Percentiles rank a stretch among this genome's conserved stretches.
Evolutionary conservation across 768 basidiomycete species (phyloP).

Genomic region (Termitomyces sp.): DNA sequence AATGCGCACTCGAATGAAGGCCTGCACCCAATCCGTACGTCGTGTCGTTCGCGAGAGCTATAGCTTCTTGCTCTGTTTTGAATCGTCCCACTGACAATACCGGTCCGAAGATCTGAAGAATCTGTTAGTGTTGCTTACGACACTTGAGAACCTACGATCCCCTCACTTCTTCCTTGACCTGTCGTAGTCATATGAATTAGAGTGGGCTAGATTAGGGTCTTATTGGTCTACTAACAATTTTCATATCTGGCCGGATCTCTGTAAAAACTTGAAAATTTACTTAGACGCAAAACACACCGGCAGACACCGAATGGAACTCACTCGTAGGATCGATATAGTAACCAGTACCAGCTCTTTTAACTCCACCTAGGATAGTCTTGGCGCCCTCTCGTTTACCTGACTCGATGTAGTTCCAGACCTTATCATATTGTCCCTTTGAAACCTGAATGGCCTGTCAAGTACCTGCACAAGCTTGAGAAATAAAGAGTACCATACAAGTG

Average conservation of each 20-base stretch:
- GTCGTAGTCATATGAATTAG: conserved; percentile 3
- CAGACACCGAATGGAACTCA: conserved; percentile 28
- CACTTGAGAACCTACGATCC: neutral
- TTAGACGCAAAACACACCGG: neutral
- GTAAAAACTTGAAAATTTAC: conserved; percentile 59
- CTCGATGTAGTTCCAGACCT: conserved; percentile 85
- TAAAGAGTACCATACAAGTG: conserved; percentile 52
- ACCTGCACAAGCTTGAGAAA: neutral
- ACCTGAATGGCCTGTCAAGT: conserved; percentile 37
- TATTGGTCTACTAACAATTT: conserved; percentile 51
- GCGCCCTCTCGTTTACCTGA: conserved; percentile 83
- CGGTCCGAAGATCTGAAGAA: conserved; percentile 83
- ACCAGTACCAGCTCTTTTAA: conserved; percentile 70
- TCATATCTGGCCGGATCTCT: conserved; percentile 77
- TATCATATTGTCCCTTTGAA: conserved; percentile 81
- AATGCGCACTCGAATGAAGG: conserved; percentile 70
- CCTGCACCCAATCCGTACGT: conserved; percentile 91
- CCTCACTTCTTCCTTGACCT: conserved; percentile 69
- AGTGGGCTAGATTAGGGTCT: neutral
- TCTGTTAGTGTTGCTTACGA: neutral
- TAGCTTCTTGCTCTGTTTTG: conserved; percentile 82
- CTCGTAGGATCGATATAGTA: conserved; percentile 90
- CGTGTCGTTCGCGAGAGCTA: conserved; percentile 81
- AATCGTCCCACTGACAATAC: conserved; percentile 83
- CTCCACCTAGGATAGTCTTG: conserved; percentile 71